phyloP scores from a whole-genome alignment of 2,329 filamentous ascomycete species.

The Hysterium pulicare region DNA sequence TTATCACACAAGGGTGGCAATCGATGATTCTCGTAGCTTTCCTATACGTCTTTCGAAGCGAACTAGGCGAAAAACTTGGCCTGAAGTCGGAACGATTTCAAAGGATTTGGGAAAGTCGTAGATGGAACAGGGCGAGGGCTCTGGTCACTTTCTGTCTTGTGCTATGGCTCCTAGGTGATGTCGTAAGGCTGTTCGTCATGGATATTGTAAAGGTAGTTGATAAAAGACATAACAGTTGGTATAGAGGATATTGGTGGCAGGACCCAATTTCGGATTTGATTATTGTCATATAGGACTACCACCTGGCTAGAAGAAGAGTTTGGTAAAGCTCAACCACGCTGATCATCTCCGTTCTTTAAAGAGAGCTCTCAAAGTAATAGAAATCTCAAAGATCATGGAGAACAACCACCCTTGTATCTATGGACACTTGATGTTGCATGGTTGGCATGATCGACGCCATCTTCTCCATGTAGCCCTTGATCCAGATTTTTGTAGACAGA shows the following conservation, averaged over 20 bases:
- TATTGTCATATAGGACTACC: conserved; percentile 14
- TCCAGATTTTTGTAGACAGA: conserved; percentile 1
- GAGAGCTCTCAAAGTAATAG: no score
- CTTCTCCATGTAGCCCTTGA: background rate
- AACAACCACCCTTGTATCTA: background rate
- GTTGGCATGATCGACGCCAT: conserved; percentile 1
- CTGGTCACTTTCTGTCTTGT: conserved; percentile 6
- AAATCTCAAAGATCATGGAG: background rate
- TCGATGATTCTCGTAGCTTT: conserved; percentile 9
- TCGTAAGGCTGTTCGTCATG: conserved; percentile 11
- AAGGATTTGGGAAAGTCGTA: conserved; percentile 3
- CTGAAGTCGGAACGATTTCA: conserved; percentile 2
- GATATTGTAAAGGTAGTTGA: conserved; percentile 11
- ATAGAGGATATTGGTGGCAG: conserved; percentile 9
- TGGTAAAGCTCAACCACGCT: no score
- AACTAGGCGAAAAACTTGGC: conserved; percentile 9
- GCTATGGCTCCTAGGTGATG: conserved; percentile 9
- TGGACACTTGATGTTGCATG: conserved; percentile 1
- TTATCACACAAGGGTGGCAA: conserved; percentile 6
- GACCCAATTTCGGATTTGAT: conserved; percentile 14
- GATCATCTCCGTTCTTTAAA: no score
- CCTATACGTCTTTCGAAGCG: conserved; percentile 12
- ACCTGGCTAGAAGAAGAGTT: no score
- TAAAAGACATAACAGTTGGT: background rate
- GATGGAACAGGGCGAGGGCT: conserved; percentile 7